Percentiles rank a stretch among this genome's conserved stretches.
Conservation (phyloP, 176 grass and related monocot genomes). For the Ensete glaucum region DNA sequence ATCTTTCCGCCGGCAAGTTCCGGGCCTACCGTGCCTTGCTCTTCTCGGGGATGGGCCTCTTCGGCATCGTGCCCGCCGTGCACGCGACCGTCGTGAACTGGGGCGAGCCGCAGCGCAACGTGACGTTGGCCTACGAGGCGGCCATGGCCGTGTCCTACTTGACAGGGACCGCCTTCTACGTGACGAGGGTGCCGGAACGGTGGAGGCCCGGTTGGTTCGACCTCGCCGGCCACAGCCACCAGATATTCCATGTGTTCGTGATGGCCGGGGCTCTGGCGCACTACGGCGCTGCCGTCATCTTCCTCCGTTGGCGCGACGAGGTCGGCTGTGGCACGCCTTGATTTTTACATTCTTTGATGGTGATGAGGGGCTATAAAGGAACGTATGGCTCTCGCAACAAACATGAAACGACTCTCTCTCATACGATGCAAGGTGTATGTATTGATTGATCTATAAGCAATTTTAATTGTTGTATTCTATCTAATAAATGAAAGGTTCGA, state of each 20-base stretch:
- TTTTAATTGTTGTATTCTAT: too few species aligned
- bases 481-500: too few species aligned
- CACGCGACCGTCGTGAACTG: constrained; percentile 66
- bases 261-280: constrained; percentile 61
- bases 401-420: too few species aligned
- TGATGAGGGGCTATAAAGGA: too few species aligned
- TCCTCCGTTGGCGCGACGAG: constrained; percentile 63
- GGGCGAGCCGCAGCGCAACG: constrained; percentile 49
- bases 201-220: constrained; percentile 75
- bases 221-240: constrained; percentile 79
- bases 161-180: constrained; percentile 59
- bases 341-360: too few species aligned
- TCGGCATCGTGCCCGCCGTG: constrained; percentile 54
- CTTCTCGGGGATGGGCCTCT: constrained; percentile 80
- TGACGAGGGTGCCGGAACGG: constrained; percentile 75
- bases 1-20: constrained; percentile 51
- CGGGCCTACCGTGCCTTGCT: constrained; percentile 60
- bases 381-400: too few species aligned
- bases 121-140: constrained; percentile 56
- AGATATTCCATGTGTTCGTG: constrained; percentile 93
- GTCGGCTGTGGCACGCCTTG: background rate
- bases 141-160: constrained; percentile 55
- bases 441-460: too few species aligned
- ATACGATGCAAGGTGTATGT: too few species aligned
- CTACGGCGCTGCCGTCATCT: constrained; percentile 50